Conservation (phyloP, 106 monocot genomes). For the Iris macrosiphon region DNA sequence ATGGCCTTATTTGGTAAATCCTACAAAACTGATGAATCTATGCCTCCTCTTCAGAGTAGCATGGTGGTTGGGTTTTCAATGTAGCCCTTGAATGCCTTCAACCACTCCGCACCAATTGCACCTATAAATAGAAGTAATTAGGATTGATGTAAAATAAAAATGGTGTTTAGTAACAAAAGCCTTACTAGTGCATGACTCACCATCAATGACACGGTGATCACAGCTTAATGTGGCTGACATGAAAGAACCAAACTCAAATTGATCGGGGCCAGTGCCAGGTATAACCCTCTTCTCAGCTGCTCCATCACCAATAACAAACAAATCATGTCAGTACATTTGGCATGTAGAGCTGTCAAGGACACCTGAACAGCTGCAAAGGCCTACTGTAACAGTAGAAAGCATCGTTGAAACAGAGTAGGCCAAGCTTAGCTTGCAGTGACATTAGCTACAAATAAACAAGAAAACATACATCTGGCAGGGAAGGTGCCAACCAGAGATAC, state of each 20-base stretch:
- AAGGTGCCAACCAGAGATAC: too few species aligned
- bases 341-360: too few species aligned
- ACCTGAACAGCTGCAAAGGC: too few species aligned
- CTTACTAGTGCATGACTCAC: slow-evolving; percentile 17
- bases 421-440: too few species aligned
- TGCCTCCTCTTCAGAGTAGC: slow-evolving; percentile 48
- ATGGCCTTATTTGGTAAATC: slow-evolving; percentile 22
- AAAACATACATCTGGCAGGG: too few species aligned
- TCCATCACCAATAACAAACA: slow-evolving; percentile 3
- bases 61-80: slow-evolving; percentile 83
- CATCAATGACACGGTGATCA: slow-evolving; percentile 96
- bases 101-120: slow-evolving; percentile 93
- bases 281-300: slow-evolving; percentile 96
- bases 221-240: slow-evolving; percentile 94
- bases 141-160: neutral
- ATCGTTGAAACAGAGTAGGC: too few species aligned
- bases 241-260: slow-evolving; percentile 82
- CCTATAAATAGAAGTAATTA: slow-evolving; percentile 31
- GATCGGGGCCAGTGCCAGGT: slow-evolving; percentile 54
- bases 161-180: neutral
- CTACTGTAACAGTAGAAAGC: too few species aligned
- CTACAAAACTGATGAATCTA: slow-evolving; percentile 24
- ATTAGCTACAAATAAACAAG: too few species aligned
- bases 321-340: too few species aligned
- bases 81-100: slow-evolving; percentile 95